phyloP scores from a whole-genome alignment of 768 basidiomycete species.

The Phylloporus sp. region DNA sequence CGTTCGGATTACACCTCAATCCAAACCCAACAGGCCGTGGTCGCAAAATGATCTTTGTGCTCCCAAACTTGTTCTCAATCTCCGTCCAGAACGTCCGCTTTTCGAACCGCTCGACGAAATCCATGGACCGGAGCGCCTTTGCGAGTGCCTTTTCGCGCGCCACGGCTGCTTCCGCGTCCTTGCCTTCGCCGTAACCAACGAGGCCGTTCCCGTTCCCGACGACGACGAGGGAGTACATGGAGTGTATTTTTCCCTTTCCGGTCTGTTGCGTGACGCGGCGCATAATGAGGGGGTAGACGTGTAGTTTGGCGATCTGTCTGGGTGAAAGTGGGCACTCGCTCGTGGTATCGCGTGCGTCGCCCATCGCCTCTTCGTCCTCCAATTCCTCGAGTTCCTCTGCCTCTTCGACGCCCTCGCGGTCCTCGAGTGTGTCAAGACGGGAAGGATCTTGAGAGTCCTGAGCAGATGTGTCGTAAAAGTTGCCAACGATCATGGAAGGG shows the following conservation, averaged over 20 bases:
- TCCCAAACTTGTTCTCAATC: conserved; percentile 77
- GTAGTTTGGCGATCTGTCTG: conserved; percentile 30
- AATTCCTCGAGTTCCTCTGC: conserved; percentile 15
- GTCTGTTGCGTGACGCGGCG: conserved; percentile 83
- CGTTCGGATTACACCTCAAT: conserved; percentile 77
- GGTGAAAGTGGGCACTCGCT: conserved; percentile 16
- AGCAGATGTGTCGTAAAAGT: conserved; percentile 22
- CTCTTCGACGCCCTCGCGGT: conserved; percentile 10
- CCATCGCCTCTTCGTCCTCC: conserved; percentile 19
- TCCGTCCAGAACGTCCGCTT: conserved; percentile 93
- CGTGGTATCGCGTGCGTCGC: conserved; percentile 13
- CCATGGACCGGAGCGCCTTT: conserved; percentile 82
- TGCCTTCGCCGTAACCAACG: conserved; percentile 79
- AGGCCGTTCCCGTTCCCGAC: conserved; percentile 82
- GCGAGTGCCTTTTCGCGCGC: conserved; percentile 57
- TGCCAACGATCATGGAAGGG: conserved; percentile 55
- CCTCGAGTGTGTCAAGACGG: conserved; percentile 1
- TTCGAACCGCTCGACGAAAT: conserved; percentile 92
- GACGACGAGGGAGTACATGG: conserved; percentile 57
- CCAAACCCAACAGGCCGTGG: conserved; percentile 90
- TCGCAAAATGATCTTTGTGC: conserved; percentile 74
- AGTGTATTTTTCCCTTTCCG: conserved; percentile 83
- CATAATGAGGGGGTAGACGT: conserved; percentile 38
- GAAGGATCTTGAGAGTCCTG: conserved; percentile 3
- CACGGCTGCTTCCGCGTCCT: conserved; percentile 50